A percentile compares a stretch with the other conserved stretches of the same genome.
Conservation (phyloP, 306 rosid genomes). For the Cicer bijugum region DNA sequence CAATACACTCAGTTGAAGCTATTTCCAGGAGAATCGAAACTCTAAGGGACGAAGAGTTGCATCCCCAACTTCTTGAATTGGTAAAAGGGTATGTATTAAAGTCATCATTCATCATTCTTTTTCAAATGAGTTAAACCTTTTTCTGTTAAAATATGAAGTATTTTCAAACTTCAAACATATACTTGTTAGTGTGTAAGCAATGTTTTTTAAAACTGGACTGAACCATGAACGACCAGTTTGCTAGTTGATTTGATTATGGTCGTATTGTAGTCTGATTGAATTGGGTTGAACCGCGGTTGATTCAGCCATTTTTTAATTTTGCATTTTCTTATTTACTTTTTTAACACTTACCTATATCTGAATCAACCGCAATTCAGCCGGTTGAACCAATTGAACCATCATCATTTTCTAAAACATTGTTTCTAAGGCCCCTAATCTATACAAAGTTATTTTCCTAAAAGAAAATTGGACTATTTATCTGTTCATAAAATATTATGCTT, state of each 20-base stretch:
- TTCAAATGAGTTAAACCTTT: slow-evolving; percentile 8
- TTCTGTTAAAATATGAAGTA: slow-evolving; percentile 10
- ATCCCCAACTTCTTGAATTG: slow-evolving; percentile 84
- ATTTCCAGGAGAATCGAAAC: slow-evolving; percentile 83
- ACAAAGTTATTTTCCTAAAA: neutral
- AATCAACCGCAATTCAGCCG: too few species aligned
- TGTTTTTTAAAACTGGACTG: too few species aligned
- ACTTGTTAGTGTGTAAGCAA: neutral
- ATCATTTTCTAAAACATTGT: too few species aligned
- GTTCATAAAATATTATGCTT: neutral
- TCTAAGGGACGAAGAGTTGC: slow-evolving; percentile 85
- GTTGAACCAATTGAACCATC: too few species aligned
- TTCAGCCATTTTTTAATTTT: too few species aligned
- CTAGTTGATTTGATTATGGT: too few species aligned
- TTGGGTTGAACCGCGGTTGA: too few species aligned
- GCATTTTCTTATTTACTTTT: too few species aligned
- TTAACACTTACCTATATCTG: too few species aligned
- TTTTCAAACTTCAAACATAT: neutral
- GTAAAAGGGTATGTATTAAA: slow-evolving; percentile 68
- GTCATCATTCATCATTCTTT: slow-evolving; percentile 29
- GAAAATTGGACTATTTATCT: neutral
- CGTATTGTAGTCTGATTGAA: too few species aligned
- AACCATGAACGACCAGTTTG: too few species aligned
- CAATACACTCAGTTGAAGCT: slow-evolving; percentile 89
- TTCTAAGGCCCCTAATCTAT: slow-evolving; percentile 5